A percentile compares a stretch with the other conserved stretches of the same genome.
Evolutionary conservation across 2,329 filamentous ascomycete species (phyloP).

Genomic region (Sporothrix protearum): DNA sequence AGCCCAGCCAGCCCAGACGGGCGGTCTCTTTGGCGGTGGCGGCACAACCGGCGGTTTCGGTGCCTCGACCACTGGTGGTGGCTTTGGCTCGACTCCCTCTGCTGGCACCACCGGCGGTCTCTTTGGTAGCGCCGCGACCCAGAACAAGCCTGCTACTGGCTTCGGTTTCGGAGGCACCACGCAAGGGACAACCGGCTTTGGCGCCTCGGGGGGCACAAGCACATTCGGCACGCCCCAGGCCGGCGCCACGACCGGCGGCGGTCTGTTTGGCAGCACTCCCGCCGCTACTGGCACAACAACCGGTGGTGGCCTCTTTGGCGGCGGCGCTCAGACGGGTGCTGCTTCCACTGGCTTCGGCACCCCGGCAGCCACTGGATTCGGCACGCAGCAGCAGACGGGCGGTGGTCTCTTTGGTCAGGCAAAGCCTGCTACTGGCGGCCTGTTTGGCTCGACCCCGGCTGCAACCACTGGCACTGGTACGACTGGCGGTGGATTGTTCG

Average conservation of each 20-base stretch:
- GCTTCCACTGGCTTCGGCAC: conserved; percentile 43
- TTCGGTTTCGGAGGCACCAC: conserved; percentile 31
- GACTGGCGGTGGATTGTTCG: conserved; percentile 24
- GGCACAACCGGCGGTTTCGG: conserved; percentile 32
- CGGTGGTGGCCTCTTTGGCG: conserved; percentile 24
- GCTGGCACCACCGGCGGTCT: conserved; percentile 32
- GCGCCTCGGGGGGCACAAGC: conserved; percentile 37
- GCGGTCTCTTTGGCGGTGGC: conserved; percentile 18
- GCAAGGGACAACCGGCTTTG: conserved; percentile 43
- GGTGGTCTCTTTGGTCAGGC: conserved; percentile 33
- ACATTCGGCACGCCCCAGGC: conserved; percentile 29
- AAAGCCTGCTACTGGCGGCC: conserved; percentile 32
- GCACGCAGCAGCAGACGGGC: conserved; percentile 29
- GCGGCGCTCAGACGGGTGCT: conserved; percentile 5
- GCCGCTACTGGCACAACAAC: conserved; percentile 21
- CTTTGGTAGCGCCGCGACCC: conserved; percentile 32
- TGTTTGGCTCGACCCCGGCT: conserved; percentile 21
- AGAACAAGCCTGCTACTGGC: conserved; percentile 33
- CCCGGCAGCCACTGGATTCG: conserved; percentile 30
- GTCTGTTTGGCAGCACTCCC: conserved; percentile 46
- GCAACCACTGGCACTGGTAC: conserved; percentile 14
- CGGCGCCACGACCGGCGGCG: conserved; percentile 33
- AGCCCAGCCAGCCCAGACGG: conserved; percentile 10
- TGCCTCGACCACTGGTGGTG: conserved; percentile 24
- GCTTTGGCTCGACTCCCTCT: conserved; percentile 30